Conservation (phyloP, 495 filamentous ascomycete genomes). For the Ramalina peruviana region DNA sequence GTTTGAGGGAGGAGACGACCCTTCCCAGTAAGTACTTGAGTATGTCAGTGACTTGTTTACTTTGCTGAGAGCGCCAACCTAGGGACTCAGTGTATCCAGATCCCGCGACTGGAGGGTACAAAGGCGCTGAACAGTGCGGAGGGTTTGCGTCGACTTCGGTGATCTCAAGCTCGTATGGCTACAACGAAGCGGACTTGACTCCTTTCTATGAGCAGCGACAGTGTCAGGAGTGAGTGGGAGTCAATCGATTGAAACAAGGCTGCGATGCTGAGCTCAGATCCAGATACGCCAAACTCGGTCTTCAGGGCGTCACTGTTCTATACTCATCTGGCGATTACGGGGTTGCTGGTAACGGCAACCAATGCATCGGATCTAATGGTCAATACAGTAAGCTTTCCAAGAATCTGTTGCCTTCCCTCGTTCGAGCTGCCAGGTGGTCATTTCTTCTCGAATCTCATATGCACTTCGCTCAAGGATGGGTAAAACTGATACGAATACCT, state of each 20-base stretch:
- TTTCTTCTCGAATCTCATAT: no score
- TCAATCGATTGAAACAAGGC: neutral
- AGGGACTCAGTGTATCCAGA: slow-evolving; percentile 28
- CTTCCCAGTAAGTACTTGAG: neutral
- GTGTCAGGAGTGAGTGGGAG: slow-evolving; percentile 21
- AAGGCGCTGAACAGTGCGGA: slow-evolving; percentile 29
- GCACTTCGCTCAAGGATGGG: no score
- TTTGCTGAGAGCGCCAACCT: neutral
- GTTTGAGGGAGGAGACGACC: slow-evolving; percentile 26
- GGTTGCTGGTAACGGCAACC: slow-evolving; percentile 19
- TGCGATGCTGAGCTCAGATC: neutral
- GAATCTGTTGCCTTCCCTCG: no score
- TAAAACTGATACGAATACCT: no score
- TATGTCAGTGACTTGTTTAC: neutral
- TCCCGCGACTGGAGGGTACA: slow-evolving; percentile 25
- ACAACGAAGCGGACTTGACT: slow-evolving; percentile 24
- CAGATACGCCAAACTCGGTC: slow-evolving; percentile 27
- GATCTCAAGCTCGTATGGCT: slow-evolving; percentile 32
- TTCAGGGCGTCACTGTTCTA: slow-evolving; percentile 28
- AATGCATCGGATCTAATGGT: neutral
- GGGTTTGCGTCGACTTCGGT: slow-evolving; percentile 29
- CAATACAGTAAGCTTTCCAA: no score
- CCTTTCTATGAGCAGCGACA: slow-evolving; percentile 25
- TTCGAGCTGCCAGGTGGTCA: no score
- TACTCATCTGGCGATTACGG: slow-evolving; percentile 30